Evolutionary conservation across 1,284 basidiomycete species (phyloP).

Genomic region (Malassezia yamatoensis): DNA sequence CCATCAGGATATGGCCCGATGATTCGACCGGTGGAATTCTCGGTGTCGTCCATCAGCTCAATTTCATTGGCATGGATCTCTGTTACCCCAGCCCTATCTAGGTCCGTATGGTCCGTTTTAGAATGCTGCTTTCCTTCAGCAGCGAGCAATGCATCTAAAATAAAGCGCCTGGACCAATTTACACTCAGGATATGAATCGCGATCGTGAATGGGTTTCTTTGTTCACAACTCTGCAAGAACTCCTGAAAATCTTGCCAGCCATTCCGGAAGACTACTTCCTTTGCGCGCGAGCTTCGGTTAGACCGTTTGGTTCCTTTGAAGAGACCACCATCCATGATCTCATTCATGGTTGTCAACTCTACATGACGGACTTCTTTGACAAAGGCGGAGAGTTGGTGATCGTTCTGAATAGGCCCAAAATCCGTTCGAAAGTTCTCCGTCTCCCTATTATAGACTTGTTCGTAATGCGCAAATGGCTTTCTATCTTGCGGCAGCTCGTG

Average conservation of each 20-base stretch:
- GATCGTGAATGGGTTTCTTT: constrained; percentile 11
- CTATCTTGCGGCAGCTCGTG: neutral
- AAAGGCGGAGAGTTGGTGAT: constrained; percentile 20
- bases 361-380: constrained; percentile 23
- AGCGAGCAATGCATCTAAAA: constrained; percentile 18
- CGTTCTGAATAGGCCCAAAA: constrained; percentile 9
- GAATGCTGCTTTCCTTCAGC: neutral
- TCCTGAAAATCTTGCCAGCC: constrained; percentile 24
- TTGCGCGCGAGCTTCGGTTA: constrained; percentile 11
- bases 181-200: constrained; percentile 32
- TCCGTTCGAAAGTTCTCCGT: constrained; percentile 9
- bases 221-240: constrained; percentile 14
- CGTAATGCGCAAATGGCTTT: constrained; percentile 23
- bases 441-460: constrained; percentile 26
- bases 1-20: constrained; percentile 16
- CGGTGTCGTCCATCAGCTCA: constrained; percentile 12
- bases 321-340: constrained; percentile 25
- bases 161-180: constrained; percentile 36
- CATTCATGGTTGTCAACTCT: constrained; percentile 21
- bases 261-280: constrained; percentile 15
- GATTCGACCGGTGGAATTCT: constrained; percentile 23
- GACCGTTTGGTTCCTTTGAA: constrained; percentile 21
- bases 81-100: neutral
- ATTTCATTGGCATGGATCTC: constrained; percentile 30
- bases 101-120: neutral